phyloP scores from a whole-genome alignment of 129 eudicot genomes.

The Deinandra increscens region DNA sequence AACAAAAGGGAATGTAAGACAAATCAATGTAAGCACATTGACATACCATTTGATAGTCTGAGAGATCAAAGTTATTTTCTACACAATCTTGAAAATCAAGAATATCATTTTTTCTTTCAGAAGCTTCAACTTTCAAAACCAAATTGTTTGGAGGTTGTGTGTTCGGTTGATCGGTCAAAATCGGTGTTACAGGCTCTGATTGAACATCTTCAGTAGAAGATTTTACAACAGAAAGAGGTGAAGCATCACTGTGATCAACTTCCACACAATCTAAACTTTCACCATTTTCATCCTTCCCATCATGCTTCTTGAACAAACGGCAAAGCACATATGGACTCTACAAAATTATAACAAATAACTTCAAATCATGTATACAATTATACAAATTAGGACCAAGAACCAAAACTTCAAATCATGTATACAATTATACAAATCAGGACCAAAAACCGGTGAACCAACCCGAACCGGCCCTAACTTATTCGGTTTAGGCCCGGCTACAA shows the following conservation, averaged over 20 bases:
- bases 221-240: conserved; percentile 49
- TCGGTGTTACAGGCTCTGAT: conserved; percentile 53
- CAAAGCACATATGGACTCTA: conserved; percentile 79
- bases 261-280: conserved; percentile 50
- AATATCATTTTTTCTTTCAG: conserved; percentile 27
- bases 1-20: not conserved
- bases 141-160: conserved; percentile 27
- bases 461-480: no score
- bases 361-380: no score
- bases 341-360: conserved; percentile 20
- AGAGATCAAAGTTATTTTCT: conserved; percentile 25
- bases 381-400: no score
- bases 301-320: conserved; percentile 76
- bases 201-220: conserved; percentile 46
- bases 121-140: conserved; percentile 22
- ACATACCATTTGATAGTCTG: conserved; percentile 28
- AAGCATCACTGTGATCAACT: conserved; percentile 42
- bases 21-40: no score
- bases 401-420: not conserved
- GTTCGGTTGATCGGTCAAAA: conserved; percentile 22
- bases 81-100: conserved; percentile 33
- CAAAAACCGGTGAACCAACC: no score
- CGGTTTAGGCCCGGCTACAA: no score
- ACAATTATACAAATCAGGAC: no score
- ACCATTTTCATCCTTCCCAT: conserved; percentile 57